phyloP scores from a whole-genome alignment of 2,329 filamentous ascomycete genomes.

The Balansia obtecta region DNA sequence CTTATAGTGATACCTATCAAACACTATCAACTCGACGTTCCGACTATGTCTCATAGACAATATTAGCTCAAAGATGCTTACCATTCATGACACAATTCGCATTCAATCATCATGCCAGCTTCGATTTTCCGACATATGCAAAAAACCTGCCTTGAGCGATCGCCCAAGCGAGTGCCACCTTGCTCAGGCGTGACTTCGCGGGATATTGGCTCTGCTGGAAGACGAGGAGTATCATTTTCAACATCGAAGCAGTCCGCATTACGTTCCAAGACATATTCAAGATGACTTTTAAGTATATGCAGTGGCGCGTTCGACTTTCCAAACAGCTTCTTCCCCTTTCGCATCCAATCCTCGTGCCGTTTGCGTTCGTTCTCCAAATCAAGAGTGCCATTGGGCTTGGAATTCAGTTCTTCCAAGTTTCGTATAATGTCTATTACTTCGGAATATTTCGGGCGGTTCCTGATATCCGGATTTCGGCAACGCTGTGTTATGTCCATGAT shows the following conservation, averaged over 20 bases:
- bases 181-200: constrained; percentile 56
- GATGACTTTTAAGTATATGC: constrained; percentile 88
- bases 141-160: constrained; percentile 69
- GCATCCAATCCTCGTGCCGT: constrained; percentile 97
- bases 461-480: constrained; percentile 62
- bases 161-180: constrained; percentile 42
- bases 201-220: constrained; percentile 85
- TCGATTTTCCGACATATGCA: constrained; percentile 91
- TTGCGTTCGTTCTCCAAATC: constrained; percentile 92
- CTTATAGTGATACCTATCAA: constrained; percentile 81
- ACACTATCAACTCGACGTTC: not conserved
- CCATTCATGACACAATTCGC: constrained; percentile 96
- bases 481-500: constrained; percentile 73
- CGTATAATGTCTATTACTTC: constrained; percentile 89
- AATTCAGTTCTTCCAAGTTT: constrained; percentile 76
- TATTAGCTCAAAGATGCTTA: constrained; percentile 29
- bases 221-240: constrained; percentile 67
- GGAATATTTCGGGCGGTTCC: constrained; percentile 70
- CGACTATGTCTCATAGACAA: too few relatives aligned
- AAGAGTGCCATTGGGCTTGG: constrained; percentile 79
- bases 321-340: constrained; percentile 92
- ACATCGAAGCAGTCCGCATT: constrained; percentile 90
- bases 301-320: constrained; percentile 95
- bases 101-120: constrained; percentile 99
- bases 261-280: constrained; percentile 83